Evolutionary conservation across 768 basidiomycete genomes (phyloP).

Genomic region (Trametopsis cervina): DNA sequence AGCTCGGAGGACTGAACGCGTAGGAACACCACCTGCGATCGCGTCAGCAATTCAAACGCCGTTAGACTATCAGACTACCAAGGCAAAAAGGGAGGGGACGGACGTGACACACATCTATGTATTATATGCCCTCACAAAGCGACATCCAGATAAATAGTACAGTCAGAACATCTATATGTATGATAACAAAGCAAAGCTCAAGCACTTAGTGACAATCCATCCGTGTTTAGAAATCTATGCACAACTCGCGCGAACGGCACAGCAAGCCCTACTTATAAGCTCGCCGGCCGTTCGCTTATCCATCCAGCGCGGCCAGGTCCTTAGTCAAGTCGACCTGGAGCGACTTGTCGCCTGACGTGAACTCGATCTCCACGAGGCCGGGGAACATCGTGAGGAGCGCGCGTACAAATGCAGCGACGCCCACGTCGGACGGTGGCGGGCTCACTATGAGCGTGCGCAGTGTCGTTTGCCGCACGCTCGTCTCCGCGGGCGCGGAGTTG

Average conservation of each 20-base stretch:
- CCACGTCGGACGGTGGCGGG: background rate
- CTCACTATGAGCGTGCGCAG: constrained; percentile 4
- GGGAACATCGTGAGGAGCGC: constrained; percentile 8
- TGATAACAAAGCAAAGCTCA: too few species aligned
- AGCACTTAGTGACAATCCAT: too few species aligned
- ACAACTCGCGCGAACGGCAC: constrained; percentile 14
- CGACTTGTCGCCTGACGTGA: constrained; percentile 3
- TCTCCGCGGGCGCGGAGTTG: background rate
- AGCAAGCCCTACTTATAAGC: constrained; percentile 3
- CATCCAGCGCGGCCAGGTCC: constrained; percentile 10
- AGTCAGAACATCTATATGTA: too few species aligned
- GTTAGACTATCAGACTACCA: too few species aligned
- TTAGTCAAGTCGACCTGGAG: constrained; percentile 6
- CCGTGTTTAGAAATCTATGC: too few species aligned
- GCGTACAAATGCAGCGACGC: constrained; percentile 8
- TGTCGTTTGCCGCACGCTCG: constrained; percentile 1
- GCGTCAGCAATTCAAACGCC: too few species aligned
- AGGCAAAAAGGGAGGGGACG: too few species aligned
- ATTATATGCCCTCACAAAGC: too few species aligned
- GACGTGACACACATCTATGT: too few species aligned
- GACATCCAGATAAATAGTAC: too few species aligned
- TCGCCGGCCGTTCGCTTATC: constrained; percentile 15
- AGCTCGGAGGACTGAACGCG: constrained; percentile 75
- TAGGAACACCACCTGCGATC: constrained; percentile 67
- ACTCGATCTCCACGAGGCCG: constrained; percentile 10